These are phyloP conservation scores for Penicillium thymicola DNA, from an alignment of 2,329 filamentous ascomycete genomes.

Conservation along the genomic window DNA sequence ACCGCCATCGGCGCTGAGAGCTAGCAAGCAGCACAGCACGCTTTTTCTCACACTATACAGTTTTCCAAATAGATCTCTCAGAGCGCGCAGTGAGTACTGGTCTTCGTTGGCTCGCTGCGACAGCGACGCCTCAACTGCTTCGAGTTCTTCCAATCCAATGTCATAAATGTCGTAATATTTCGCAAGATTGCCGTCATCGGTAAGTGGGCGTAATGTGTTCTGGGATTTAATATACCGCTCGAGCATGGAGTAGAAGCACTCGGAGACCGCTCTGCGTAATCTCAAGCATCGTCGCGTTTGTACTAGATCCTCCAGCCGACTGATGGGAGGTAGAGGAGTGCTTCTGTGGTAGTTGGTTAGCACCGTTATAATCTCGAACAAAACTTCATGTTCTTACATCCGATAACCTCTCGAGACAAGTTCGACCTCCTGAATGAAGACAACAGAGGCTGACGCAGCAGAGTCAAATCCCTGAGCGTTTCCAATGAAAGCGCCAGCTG, in stretches of 20 bases:
- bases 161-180: conserved; percentile 92
- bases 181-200: conserved; percentile 77
- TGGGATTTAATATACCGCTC: conserved; percentile 69
- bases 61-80: conserved; percentile 78
- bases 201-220: conserved; percentile 65
- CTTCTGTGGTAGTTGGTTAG: conserved; percentile 56
- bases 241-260: conserved; percentile 67
- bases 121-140: conserved; percentile 65
- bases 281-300: conserved; percentile 76
- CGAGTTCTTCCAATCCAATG: conserved; percentile 68
- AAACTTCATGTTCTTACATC: conserved; percentile 55
- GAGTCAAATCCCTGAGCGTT: conserved; percentile 79
- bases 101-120: conserved; percentile 69
- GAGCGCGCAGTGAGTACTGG: conserved; percentile 68
- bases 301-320: conserved; percentile 77
- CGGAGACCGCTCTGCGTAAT: conserved; percentile 71
- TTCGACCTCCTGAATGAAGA: conserved; percentile 91
- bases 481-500: conserved; percentile 65
- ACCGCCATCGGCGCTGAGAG: conserved; percentile 77
- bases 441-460: conserved; percentile 69
- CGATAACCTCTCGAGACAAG: conserved; percentile 87
- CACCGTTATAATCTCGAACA: not conserved
- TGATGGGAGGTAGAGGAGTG: conserved; percentile 86
- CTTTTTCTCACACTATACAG: conserved; percentile 79
- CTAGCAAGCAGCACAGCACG: conserved; percentile 82